Percentiles rank a stretch among this genome's conserved stretches.
These are phyloP conservation scores for Elongisporangium senticosum DNA, from an alignment of 352 stramenopile species.

Conservation along the genomic window DNA sequence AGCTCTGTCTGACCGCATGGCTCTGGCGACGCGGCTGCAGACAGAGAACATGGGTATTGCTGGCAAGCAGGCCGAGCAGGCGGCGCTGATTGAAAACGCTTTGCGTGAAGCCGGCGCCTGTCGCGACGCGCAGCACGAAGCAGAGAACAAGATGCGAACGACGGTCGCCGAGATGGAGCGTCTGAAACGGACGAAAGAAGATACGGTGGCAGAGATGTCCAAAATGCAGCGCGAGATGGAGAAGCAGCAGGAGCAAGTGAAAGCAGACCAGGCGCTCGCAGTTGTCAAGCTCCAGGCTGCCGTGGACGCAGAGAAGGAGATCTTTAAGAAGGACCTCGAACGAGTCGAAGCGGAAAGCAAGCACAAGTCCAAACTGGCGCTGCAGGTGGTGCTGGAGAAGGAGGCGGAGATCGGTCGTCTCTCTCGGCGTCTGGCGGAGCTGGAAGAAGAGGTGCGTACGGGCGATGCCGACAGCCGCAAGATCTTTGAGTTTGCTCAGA, in stretches of 20 bases:
- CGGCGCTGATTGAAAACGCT: constrained; percentile 63
- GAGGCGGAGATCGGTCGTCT: constrained; percentile 65
- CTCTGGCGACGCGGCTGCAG: constrained; percentile 71
- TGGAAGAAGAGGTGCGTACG: constrained; percentile 83
- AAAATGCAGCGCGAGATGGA: constrained; percentile 47
- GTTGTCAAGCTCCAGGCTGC: constrained; percentile 14
- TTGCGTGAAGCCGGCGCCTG: constrained; percentile 45
- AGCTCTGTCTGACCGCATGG: constrained; percentile 75
- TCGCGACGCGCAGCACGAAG: constrained; percentile 35
- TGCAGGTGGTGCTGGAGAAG: constrained; percentile 76
- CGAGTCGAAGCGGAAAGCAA: constrained; percentile 74
- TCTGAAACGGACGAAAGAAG: constrained; percentile 51
- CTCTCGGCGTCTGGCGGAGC: constrained; percentile 41
- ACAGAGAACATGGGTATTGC: constrained; percentile 83
- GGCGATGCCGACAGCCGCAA: constrained; percentile 82
- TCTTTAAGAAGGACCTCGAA: constrained; percentile 48
- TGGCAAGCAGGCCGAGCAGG: constrained; percentile 74
- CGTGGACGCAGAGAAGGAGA: constrained; percentile 35
- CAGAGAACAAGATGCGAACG: constrained; percentile 47
- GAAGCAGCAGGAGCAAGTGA: constrained; percentile 9
- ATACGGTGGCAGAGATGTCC: constrained; percentile 28
- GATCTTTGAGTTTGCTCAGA: constrained; percentile 83
- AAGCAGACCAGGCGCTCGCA: constrained; percentile 4
- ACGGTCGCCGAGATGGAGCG: constrained; percentile 43
- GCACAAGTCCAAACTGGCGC: constrained; percentile 81